Percentiles rank a stretch among this genome's conserved stretches.
These are phyloP conservation scores for Mallotus japonicus DNA, from an alignment of 441 rosid species.

Conservation along the genomic window DNA sequence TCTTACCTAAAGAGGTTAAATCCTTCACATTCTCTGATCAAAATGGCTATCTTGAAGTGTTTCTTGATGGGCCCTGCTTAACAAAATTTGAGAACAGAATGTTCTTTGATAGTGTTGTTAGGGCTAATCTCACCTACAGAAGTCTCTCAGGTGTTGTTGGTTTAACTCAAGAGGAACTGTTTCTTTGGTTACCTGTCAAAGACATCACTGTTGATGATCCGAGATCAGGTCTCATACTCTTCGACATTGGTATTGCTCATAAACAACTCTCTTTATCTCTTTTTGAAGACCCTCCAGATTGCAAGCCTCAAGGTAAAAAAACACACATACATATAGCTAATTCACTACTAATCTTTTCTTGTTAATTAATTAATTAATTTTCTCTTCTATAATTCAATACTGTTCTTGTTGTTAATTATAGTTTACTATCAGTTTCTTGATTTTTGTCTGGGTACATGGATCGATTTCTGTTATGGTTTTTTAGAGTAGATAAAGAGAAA, in stretches of 20 bases:
- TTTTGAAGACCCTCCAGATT: slow-evolving; percentile 80
- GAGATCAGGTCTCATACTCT: slow-evolving; percentile 69
- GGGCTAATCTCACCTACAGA: slow-evolving; percentile 73
- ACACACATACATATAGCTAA: neutral
- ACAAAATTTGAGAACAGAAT: slow-evolving; percentile 72
- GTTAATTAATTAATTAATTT: neutral
- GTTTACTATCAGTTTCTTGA: neutral
- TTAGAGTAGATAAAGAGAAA: no score
- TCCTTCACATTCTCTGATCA: slow-evolving; percentile 44
- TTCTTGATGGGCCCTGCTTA: slow-evolving; percentile 65
- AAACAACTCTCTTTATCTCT: slow-evolving; percentile 80
- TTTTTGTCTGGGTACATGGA: no score
- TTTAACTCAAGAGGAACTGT: slow-evolving; percentile 73
- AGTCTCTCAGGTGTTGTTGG: slow-evolving; percentile 72
- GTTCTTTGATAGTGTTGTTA: slow-evolving; percentile 63
- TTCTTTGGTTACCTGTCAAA: slow-evolving; percentile 84
- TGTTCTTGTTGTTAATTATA: neutral
- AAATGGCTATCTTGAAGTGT: slow-evolving; percentile 59
- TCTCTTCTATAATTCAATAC: neutral
- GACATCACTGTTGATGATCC: slow-evolving; percentile 77
- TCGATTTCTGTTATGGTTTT: no score
- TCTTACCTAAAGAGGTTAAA: slow-evolving; percentile 65
- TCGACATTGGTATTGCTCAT: slow-evolving; percentile 78
- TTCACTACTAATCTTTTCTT: neutral
- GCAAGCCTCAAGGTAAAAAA: slow-evolving; percentile 60